These are phyloP conservation scores for Mycena albidolilacea DNA, from an alignment of 768 basidiomycete genomes.

Conservation along the genomic window DNA sequence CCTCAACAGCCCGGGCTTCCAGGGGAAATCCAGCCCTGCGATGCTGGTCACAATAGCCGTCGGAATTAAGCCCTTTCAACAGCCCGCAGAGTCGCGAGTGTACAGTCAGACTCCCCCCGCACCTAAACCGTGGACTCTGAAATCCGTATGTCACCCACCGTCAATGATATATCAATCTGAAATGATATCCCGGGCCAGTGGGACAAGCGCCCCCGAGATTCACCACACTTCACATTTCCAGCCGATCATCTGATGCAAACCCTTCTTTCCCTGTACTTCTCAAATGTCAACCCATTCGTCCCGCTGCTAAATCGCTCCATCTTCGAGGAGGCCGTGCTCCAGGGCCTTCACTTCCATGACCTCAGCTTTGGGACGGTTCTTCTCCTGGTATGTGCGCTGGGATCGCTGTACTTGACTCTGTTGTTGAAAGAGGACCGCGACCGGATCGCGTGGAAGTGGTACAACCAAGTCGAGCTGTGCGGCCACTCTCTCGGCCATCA, in stretches of 20 bases:
- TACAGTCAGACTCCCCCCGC: not conserved
- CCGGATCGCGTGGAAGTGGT: not conserved
- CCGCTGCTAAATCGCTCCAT: conserved; percentile 68
- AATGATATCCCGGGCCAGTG: not conserved
- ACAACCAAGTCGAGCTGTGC: conserved; percentile 16
- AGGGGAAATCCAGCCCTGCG: conserved; percentile 12
- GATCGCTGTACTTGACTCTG: conserved; percentile 41
- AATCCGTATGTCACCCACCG: not conserved
- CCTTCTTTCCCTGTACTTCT: conserved; percentile 69
- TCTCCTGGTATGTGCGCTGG: conserved; percentile 67
- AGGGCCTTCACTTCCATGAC: conserved; percentile 55
- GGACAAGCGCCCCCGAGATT: not conserved
- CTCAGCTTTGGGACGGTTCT: conserved; percentile 58
- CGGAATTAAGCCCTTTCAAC: not conserved
- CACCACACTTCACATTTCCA: not conserved
- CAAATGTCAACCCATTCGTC: conserved; percentile 51
- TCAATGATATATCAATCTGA: not conserved
- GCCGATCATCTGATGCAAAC: conserved; percentile 45
- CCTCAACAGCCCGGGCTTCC: conserved; percentile 8
- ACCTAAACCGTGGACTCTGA: not conserved
- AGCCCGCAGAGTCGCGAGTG: not conserved
- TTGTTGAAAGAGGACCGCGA: not conserved
- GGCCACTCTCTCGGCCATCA: not conserved
- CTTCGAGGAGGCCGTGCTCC: conserved; percentile 57
- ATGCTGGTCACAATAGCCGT: conserved; percentile 1